Evolutionary conservation across 164 flowering plant genomes (phyloP).

Genomic region (Aristolochia fimbriata): DNA sequence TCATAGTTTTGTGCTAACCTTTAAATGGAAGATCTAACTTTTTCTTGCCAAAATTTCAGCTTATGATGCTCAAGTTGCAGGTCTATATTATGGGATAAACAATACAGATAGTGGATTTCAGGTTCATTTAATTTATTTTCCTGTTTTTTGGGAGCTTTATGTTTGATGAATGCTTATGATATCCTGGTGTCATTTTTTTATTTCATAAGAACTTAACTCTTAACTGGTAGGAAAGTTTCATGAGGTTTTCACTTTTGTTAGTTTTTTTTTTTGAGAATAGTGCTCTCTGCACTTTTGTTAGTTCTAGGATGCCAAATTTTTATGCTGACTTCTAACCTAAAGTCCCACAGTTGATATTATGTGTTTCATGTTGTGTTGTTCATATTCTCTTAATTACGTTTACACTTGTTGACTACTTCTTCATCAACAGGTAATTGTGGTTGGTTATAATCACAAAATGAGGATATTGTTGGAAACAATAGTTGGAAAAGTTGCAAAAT

Average conservation of each 20-base stretch:
- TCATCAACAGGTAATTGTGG: slow-evolving; percentile 46
- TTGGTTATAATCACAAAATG: slow-evolving; percentile 90
- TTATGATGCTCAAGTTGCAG: slow-evolving; percentile 94
- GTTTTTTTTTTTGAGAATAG: too few species aligned
- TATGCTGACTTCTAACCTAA: too few species aligned
- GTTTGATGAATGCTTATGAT: background rate
- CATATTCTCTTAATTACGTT: background rate
- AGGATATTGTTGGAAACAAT: slow-evolving; percentile 66
- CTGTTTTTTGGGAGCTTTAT: background rate
- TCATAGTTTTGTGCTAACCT: background rate
- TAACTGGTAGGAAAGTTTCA: too few species aligned
- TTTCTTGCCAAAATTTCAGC: slow-evolving; percentile 42
- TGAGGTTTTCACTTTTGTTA: too few species aligned
- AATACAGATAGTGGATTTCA: slow-evolving; percentile 63
- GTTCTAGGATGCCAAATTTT: too few species aligned
- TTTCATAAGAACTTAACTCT: too few species aligned
- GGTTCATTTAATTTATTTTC: slow-evolving; percentile 29
- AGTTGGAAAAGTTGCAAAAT: slow-evolving; percentile 54
- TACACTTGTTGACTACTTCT: background rate
- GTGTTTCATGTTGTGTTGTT: background rate
- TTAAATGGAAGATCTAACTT: slow-evolving; percentile 4
- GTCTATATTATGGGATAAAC: slow-evolving; percentile 59
- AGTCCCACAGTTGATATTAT: too few species aligned
- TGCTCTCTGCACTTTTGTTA: too few species aligned
- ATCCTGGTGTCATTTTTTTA: background rate